phyloP scores from a whole-genome alignment of 345 rosid species.

The Cardamine chenopodiifolia region DNA sequence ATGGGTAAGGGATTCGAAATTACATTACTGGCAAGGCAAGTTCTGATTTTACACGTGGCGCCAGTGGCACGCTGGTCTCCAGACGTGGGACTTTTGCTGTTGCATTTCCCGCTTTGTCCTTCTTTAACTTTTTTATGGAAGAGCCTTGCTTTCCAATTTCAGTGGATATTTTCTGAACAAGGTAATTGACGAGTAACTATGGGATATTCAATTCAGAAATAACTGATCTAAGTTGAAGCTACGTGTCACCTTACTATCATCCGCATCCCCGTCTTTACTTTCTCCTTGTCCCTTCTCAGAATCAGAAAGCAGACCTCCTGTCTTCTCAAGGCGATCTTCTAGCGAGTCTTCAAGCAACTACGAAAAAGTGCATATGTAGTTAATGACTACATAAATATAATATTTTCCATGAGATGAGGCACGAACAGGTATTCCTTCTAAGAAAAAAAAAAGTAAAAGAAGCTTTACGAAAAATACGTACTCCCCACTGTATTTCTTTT shows the following conservation, averaged over 20 bases:
- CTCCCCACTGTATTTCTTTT: conserved; percentile 92
- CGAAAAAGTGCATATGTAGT: conserved; percentile 21
- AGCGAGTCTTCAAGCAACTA: conserved; percentile 93
- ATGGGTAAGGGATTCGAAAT: conserved; percentile 38
- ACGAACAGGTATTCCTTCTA: background rate
- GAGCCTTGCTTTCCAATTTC: conserved; percentile 93
- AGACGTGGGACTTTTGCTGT: conserved; percentile 67
- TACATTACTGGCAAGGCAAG: conserved; percentile 94
- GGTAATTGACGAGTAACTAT: conserved; percentile 13
- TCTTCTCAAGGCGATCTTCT: conserved; percentile 87
- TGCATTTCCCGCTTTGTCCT: conserved; percentile 76
- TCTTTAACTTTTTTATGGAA: conserved; percentile 78
- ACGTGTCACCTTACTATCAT: conserved; percentile 74
- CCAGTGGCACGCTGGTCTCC: conserved; percentile 58
- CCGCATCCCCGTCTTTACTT: conserved; percentile 76
- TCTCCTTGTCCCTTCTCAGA: conserved; percentile 85
- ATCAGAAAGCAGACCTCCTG: conserved; percentile 70
- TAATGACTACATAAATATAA: conserved; percentile 2
- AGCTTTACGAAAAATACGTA: conserved; percentile 43
- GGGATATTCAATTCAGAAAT: conserved; percentile 8
- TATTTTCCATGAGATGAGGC: background rate
- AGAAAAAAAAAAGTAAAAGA: background rate
- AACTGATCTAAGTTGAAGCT: conserved; percentile 15
- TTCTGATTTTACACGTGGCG: conserved; percentile 87
- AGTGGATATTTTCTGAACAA: conserved; percentile 67